A percentile compares a stretch with the other conserved stretches of the same genome.
Evolutionary conservation across 2,329 filamentous ascomycete genomes (phyloP).

Genomic region (Fusarium decemcellulare): DNA sequence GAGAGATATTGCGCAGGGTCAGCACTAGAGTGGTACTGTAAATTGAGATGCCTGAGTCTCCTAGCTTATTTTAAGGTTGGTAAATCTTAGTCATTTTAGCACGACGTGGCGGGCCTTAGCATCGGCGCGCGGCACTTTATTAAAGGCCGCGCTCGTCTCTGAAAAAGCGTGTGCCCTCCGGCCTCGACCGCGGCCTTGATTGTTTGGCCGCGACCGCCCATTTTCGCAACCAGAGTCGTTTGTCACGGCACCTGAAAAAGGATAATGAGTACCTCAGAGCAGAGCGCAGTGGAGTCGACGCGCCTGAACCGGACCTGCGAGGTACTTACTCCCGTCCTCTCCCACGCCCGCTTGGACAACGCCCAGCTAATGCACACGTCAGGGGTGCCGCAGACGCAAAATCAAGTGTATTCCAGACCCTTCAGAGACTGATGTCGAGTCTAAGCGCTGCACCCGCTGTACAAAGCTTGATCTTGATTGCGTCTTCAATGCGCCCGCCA

Average conservation of each 20-base stretch:
- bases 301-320: conserved; percentile 16
- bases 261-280: conserved; percentile 9
- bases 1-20: not conserved
- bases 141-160: conserved; percentile 13
- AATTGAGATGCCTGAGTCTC: not conserved
- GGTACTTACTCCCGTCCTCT: not conserved
- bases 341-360: not conserved
- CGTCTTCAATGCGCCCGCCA: conserved; percentile 19
- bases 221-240: not conserved
- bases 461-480: conserved; percentile 24
- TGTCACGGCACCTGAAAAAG: not conserved
- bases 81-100: conserved; percentile 11
- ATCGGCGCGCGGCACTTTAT: conserved; percentile 21
- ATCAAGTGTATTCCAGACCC: conserved; percentile 18
- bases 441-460: conserved; percentile 18
- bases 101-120: not conserved
- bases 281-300: not conserved
- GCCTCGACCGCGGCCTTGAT: conserved; percentile 3
- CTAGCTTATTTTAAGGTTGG: conserved; percentile 1
- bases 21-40: conserved; percentile 2
- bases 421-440: not conserved
- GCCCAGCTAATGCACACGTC: conserved; percentile 1
- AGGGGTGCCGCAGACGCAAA: conserved; percentile 19
- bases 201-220: conserved; percentile 11
- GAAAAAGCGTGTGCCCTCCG: conserved; percentile 11